Evolutionary conservation across 176 grass and related monocot genomes (phyloP).

Genomic region (Chrysopogon serrulatus): DNA sequence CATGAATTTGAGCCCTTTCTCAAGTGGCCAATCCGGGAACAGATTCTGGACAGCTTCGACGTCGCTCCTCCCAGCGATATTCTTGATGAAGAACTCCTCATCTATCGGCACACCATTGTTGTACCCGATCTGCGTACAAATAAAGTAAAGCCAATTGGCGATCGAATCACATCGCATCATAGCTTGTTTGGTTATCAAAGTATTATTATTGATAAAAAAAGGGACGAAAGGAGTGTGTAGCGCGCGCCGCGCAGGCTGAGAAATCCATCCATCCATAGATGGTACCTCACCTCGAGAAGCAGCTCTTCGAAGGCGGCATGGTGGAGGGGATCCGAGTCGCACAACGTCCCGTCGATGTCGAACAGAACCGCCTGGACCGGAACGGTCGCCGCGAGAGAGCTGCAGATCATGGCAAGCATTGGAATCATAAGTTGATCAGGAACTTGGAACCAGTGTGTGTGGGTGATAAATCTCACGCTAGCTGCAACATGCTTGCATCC

Average conservation of each 20-base stretch:
- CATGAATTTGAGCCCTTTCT: slow-evolving; percentile 71
- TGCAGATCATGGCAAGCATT: not conserved
- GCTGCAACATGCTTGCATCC: too few species aligned
- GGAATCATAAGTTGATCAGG: not conserved
- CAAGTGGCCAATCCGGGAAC: slow-evolving; percentile 82
- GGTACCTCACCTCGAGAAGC: slow-evolving; percentile 56
- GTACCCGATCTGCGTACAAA: slow-evolving; percentile 75
- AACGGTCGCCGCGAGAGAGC: slow-evolving; percentile 46
- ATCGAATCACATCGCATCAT: too few species aligned
- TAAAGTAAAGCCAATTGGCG: too few species aligned
- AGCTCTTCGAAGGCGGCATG: slow-evolving; percentile 75
- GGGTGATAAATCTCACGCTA: not conserved
- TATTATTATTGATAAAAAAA: too few species aligned
- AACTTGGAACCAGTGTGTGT: not conserved
- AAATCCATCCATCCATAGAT: not conserved
- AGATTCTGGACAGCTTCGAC: slow-evolving; percentile 60
- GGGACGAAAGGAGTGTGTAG: not conserved
- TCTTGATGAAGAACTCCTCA: slow-evolving; percentile 84
- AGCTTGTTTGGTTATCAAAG: too few species aligned
- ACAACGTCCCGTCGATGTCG: slow-evolving; percentile 88
- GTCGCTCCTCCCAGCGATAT: slow-evolving; percentile 85
- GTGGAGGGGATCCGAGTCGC: slow-evolving; percentile 90
- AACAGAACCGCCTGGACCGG: slow-evolving; percentile 82
- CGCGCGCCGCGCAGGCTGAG: not conserved
- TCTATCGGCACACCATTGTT: slow-evolving; percentile 86